A percentile compares a stretch with the other conserved stretches of the same genome.
These are phyloP conservation scores for Arthrinium phaeospermum DNA, from an alignment of 2,329 filamentous ascomycete species.

Conservation along the genomic window DNA sequence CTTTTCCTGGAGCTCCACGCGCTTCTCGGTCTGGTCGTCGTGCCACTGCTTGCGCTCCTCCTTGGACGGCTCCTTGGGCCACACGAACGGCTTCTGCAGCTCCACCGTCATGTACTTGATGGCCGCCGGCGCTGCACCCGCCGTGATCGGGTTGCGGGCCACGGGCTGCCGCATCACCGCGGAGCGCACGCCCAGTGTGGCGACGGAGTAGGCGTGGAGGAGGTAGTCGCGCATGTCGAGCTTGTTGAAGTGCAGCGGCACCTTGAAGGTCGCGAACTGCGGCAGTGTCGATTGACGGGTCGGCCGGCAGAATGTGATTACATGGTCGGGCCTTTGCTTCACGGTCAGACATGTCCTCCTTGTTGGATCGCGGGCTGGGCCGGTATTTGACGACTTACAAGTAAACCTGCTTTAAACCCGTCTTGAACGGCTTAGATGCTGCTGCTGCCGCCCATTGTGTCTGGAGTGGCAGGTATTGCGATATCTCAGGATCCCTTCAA, in stretches of 20 bases:
- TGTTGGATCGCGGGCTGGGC: background rate
- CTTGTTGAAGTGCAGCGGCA: slow-evolving; percentile 93
- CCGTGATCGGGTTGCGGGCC: slow-evolving; percentile 53
- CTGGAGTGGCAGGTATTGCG: slow-evolving; percentile 14
- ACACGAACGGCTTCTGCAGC: slow-evolving; percentile 85
- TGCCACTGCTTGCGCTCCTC: slow-evolving; percentile 63
- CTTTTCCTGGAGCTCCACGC: slow-evolving; percentile 53
- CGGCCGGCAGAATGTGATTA: slow-evolving; percentile 25
- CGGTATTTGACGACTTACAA: slow-evolving; percentile 34
- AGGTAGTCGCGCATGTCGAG: slow-evolving; percentile 96
- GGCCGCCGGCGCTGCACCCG: slow-evolving; percentile 73
- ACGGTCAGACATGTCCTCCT: slow-evolving; percentile 8
- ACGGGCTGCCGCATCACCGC: slow-evolving; percentile 73
- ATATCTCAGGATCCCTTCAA: background rate
- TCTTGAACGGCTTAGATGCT: slow-evolving; percentile 31
- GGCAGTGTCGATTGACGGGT: slow-evolving; percentile 44
- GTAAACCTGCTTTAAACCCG: slow-evolving; percentile 39
- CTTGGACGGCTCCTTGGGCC: slow-evolving; percentile 74
- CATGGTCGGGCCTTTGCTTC: slow-evolving; percentile 21
- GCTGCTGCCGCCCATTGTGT: slow-evolving; percentile 29
- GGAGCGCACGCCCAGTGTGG: slow-evolving; percentile 75
- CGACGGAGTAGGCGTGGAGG: slow-evolving; percentile 81
- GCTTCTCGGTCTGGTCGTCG: slow-evolving; percentile 61
- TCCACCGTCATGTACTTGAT: slow-evolving; percentile 96
- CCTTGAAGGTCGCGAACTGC: slow-evolving; percentile 86